A percentile compares a stretch with the other conserved stretches of the same genome.
phyloP scores from a whole-genome alignment of 495 filamentous ascomycete genomes.

The Lophium mytilinum region DNA sequence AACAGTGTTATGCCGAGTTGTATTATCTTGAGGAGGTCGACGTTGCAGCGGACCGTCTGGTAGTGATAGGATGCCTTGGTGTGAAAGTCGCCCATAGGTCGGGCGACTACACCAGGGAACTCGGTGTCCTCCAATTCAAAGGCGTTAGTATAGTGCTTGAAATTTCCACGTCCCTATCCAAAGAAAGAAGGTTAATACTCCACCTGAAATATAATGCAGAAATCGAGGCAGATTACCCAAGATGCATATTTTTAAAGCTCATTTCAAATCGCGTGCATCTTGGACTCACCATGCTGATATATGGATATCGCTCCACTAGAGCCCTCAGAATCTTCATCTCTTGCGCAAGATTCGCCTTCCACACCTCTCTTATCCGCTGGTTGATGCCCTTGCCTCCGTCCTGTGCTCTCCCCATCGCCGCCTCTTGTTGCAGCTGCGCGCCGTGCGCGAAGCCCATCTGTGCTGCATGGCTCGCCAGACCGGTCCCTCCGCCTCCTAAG shows the following conservation, averaged over 20 bases:
- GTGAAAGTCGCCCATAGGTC: conserved; percentile 87
- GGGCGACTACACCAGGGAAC: conserved; percentile 90
- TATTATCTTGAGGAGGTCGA: conserved; percentile 93
- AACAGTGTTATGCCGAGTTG: conserved; percentile 93
- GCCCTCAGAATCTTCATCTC: conserved; percentile 76
- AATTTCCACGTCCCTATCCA: not conserved
- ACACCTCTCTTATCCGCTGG: conserved; percentile 80
- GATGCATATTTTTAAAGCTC: too few species aligned
- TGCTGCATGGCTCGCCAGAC: conserved; percentile 81
- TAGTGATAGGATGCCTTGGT: conserved; percentile 98
- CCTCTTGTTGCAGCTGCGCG: conserved; percentile 62
- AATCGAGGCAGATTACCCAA: too few species aligned
- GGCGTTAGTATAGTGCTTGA: too few species aligned
- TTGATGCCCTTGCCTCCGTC: conserved; percentile 45
- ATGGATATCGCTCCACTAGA: conserved; percentile 82
- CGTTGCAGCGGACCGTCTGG: conserved; percentile 93
- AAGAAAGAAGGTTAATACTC: not conserved
- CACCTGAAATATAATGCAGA: too few species aligned
- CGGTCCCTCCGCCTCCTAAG: conserved; percentile 63
- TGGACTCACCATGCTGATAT: conserved; percentile 82
- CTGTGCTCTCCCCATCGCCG: conserved; percentile 32
- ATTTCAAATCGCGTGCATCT: too few species aligned
- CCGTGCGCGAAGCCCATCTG: conserved; percentile 78
- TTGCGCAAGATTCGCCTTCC: conserved; percentile 81
- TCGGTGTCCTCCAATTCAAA: conserved; percentile 69